These are phyloP conservation scores for Oryza rufipogon DNA, from an alignment of 176 grass and related monocot genomes.

Conservation along the genomic window DNA sequence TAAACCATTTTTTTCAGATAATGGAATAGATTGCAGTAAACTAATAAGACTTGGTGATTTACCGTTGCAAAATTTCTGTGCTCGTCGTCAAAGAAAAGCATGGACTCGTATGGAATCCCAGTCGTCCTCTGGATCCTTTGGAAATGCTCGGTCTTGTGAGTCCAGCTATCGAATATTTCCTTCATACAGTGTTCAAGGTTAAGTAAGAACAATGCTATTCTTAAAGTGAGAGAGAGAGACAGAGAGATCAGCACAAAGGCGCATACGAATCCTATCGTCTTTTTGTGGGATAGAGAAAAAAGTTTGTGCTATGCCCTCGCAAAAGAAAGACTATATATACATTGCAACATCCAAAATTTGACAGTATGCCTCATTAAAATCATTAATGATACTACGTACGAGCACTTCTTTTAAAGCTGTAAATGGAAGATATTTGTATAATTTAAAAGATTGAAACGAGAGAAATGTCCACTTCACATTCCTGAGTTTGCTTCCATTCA, in stretches of 20 bases:
- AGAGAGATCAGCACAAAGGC: neutral
- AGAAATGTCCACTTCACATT: neutral
- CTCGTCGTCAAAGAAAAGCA: constrained; percentile 95
- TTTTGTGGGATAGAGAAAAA: neutral
- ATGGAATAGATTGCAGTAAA: neutral
- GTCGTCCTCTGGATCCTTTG: constrained; percentile 77
- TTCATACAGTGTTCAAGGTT: constrained; percentile 38
- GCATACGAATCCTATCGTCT: neutral
- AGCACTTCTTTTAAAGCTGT: neutral
- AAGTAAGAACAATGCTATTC: neutral
- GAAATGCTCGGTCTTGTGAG: constrained; percentile 91
- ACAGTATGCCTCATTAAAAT: neutral
- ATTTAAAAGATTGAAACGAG: neutral
- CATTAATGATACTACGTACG: neutral
- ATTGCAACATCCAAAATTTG: neutral
- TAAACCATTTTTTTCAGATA: no score
- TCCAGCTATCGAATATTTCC: constrained; percentile 93
- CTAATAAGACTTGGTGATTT: constrained; percentile 38
- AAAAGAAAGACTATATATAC: neutral
- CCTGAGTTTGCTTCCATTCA: neutral
- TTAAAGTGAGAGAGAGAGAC: neutral
- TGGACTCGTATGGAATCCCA: constrained; percentile 67
- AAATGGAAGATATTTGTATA: neutral
- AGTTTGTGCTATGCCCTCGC: neutral
- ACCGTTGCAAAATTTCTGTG: constrained; percentile 71